A percentile compares a stretch with the other conserved stretches of the same genome.
These are phyloP conservation scores for Citrus reticulata DNA, from an alignment of 345 rosid genomes.

Conservation along the genomic window DNA sequence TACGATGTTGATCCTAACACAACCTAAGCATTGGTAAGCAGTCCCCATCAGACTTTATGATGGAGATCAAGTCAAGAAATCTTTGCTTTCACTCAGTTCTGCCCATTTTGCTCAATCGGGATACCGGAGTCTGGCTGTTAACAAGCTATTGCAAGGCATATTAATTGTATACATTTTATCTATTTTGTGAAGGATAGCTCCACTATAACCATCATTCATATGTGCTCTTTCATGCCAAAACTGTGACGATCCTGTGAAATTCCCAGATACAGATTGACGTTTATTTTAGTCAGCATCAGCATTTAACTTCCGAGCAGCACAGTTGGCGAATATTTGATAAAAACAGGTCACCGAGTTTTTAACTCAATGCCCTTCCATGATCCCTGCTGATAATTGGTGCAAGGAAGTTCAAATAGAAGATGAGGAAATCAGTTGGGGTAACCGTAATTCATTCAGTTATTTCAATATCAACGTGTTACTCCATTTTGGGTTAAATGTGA, in stretches of 20 bases:
- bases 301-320: too few species aligned
- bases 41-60: conserved; percentile 24
- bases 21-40: conserved; percentile 31
- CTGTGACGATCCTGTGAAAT: not conserved
- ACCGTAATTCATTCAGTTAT: not conserved
- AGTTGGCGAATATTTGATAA: not conserved
- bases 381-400: not conserved
- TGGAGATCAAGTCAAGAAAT: not conserved
- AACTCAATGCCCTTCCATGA: not conserved
- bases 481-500: not conserved
- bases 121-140: not conserved
- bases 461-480: not conserved
- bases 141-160: not conserved
- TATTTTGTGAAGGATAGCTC: too few species aligned
- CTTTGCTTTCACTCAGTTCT: not conserved
- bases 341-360: not conserved
- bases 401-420: not conserved
- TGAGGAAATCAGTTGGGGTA: not conserved
- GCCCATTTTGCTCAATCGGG: not conserved
- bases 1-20: conserved; percentile 29
- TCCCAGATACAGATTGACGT: not conserved
- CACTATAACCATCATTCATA: not conserved
- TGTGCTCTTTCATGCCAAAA: not conserved
- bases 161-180: too few species aligned
- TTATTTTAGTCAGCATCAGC: not conserved